Base-by-base conservation (phyloP, 495 filamentous ascomycete genomes). In the Penicillium coffeae region DNA sequence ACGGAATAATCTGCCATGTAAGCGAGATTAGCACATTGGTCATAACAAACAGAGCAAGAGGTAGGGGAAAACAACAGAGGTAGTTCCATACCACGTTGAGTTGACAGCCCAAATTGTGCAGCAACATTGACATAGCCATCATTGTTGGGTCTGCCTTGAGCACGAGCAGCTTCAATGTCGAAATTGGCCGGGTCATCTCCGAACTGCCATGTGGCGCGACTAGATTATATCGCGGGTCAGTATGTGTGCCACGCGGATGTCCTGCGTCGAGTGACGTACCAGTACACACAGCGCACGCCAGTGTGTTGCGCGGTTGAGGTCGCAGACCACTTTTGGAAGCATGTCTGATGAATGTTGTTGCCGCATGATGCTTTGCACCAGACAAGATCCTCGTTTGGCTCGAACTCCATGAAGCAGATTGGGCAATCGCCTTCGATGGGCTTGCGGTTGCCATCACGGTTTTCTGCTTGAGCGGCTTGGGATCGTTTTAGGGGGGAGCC, bases 301-400 rank as follows among this genome's bases (percentile, higher is more conserved):
- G 64, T 64, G 20, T 60, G 53, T 0, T 62, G 62, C 50, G 84
- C 80, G 25, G 25, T 10, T 5, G 25, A 30, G 3, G 78, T 82
- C 3, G 66, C 60, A 8, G 78, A 79, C 88, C 88, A 90, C 59
- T 80, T 76, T 50, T 85, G 69, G 55, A 91, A 89, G 50, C 88
- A 91, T 2, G 68, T 63, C 51, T 75, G 77, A 62, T 93, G 88
- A 9, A 91, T 74, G 52, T 93, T 91, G 62, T 90, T 87, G 1
- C 87, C 87, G 55, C 88, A 93, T 0, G 80, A 75, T 2, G 79
- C 77, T 44, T 79, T 79, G 61, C 88, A 93, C 73, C 82, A 91
- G 2, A 89, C 78, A 13, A 84, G 75, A 0, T 73, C 64, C 47
- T 71, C 68, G 4, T 70, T 62, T 2, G 69, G 55, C 37, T 82